These are phyloP conservation scores for Trametes versicolor DNA, from an alignment of 1,284 basidiomycete species.

Conservation along the genomic window DNA sequence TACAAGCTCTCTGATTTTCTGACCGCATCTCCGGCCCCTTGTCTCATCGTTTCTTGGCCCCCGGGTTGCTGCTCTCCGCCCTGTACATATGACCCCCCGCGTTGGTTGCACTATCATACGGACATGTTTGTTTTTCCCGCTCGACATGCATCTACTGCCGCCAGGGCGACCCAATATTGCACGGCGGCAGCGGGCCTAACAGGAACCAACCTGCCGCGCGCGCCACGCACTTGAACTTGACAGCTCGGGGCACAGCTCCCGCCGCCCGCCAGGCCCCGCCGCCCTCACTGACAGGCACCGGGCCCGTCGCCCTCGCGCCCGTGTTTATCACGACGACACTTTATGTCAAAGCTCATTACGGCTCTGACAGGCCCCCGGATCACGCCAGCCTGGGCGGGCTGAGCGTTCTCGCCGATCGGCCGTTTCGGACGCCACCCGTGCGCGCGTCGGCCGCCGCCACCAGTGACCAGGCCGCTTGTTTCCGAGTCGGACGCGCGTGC, in stretches of 20 bases:
- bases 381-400: too few relatives aligned
- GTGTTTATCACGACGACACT: too few relatives aligned
- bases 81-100: not conserved
- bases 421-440: too few relatives aligned
- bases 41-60: not conserved
- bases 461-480: too few relatives aligned
- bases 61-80: not conserved
- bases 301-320: too few relatives aligned
- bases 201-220: not conserved
- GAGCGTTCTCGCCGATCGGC: too few relatives aligned
- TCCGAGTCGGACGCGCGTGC: too few relatives aligned
- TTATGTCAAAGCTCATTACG: too few relatives aligned
- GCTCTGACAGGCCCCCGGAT: too few relatives aligned
- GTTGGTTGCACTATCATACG: not conserved
- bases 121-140: not conserved
- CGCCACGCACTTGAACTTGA: not conserved
- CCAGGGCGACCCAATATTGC: too few relatives aligned
- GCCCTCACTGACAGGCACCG: too few relatives aligned
- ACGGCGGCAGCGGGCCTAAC: not conserved
- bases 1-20: not conserved
- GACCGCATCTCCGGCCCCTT: not conserved
- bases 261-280: not conserved
- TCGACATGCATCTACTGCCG: not conserved
- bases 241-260: conserved; percentile 6
- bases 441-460: too few relatives aligned